These are phyloP conservation scores for Trichoderma afroharzianum DNA, from an alignment of 2,329 filamentous ascomycete species.

Conservation along the genomic window DNA sequence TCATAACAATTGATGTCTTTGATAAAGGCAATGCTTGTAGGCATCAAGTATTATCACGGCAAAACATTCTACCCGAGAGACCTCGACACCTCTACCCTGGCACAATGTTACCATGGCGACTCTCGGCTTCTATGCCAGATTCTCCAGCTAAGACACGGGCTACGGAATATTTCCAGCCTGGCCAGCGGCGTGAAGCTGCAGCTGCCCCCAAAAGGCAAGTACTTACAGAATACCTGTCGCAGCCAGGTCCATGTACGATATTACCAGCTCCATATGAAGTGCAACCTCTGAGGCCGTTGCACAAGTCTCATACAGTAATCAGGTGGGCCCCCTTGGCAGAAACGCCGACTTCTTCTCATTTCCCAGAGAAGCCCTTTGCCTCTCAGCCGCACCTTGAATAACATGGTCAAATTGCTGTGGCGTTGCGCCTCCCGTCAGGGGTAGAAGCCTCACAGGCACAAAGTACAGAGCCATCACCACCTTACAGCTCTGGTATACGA, in stretches of 20 bases:
- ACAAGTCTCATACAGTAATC: background rate
- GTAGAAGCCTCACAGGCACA: background rate
- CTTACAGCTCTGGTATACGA: background rate
- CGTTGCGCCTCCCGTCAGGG: conserved; percentile 13
- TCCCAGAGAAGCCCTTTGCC: background rate
- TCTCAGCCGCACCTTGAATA: background rate
- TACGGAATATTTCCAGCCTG: conserved; percentile 3
- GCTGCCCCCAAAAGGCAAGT: conserved; percentile 1
- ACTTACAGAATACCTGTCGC: background rate
- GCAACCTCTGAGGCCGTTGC: background rate
- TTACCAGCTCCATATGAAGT: background rate
- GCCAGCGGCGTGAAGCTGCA: background rate
- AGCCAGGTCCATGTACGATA: background rate
- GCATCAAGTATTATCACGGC: too few species aligned
- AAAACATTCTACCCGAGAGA: too few species aligned
- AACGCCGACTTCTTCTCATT: conserved; percentile 9
- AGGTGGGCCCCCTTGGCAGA: background rate
- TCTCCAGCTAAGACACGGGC: background rate
- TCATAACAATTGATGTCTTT: background rate
- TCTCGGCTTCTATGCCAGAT: background rate
- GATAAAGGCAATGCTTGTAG: background rate
- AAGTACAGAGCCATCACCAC: background rate
- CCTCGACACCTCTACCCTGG: background rate
- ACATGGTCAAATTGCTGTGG: background rate
- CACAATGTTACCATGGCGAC: background rate